A percentile compares a stretch with the other conserved stretches of the same genome.
These are phyloP conservation scores for Beta vulgaris DNA, from an alignment of 148 eudicot species.

Conservation along the genomic window DNA sequence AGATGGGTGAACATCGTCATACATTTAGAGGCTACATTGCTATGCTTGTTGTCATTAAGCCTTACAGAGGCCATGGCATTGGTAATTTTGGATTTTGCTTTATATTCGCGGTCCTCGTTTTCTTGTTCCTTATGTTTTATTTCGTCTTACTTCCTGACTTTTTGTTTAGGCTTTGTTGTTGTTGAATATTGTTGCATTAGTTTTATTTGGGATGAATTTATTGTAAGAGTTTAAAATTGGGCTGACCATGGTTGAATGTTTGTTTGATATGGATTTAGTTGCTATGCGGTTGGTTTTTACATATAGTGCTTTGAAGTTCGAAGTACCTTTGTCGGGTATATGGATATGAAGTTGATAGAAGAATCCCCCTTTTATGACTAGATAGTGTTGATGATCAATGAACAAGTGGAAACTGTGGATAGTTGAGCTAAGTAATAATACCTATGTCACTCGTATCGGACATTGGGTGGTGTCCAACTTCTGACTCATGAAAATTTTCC, in stretches of 20 bases:
- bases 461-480: too few species aligned
- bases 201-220: not conserved
- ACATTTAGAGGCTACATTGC: constrained; percentile 94
- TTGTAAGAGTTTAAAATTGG: too few species aligned
- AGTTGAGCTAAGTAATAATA: too few species aligned
- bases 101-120: not conserved
- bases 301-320: not conserved
- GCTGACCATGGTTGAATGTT: not conserved
- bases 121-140: not conserved
- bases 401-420: too few species aligned
- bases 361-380: too few species aligned
- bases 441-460: too few species aligned
- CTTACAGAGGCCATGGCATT: constrained; percentile 85
- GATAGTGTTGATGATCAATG: too few species aligned
- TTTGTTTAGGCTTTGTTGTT: not conserved
- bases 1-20: constrained; percentile 91
- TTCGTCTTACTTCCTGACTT: not conserved
- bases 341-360: too few species aligned
- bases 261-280: not conserved
- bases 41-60: constrained; percentile 90
- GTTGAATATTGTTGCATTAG: not conserved
- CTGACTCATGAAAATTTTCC: too few species aligned
- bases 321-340: not conserved
- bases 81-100: too few species aligned
- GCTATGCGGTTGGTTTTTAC: not conserved